Conservation (phyloP, 805 yeast genomes). For the Zygoascus bituminiphila region DNA sequence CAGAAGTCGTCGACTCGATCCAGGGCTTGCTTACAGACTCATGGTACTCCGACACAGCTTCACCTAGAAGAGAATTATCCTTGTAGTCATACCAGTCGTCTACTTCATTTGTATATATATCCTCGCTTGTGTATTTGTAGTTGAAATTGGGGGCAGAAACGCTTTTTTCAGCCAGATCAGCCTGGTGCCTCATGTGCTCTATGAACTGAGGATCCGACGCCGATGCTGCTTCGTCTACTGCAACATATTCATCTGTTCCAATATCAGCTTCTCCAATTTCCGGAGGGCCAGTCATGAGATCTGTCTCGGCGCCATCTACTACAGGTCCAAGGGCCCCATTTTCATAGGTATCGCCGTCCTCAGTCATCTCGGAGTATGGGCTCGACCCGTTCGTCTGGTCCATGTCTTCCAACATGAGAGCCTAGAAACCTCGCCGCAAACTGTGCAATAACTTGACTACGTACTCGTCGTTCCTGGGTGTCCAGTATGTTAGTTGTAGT, state of each 20-base stretch:
- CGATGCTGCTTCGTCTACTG: slow-evolving; percentile 16
- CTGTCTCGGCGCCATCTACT: not conserved
- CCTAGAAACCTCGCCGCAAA: too few species aligned
- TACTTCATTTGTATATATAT: slow-evolving; percentile 34
- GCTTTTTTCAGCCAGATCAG: slow-evolving; percentile 6
- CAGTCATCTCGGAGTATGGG: too few species aligned
- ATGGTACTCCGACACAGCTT: slow-evolving; percentile 10
- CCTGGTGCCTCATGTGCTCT: slow-evolving; percentile 15
- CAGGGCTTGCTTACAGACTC: not conserved
- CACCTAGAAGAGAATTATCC: slow-evolving; percentile 16
- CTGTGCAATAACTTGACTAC: too few species aligned
- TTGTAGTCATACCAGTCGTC: slow-evolving; percentile 39
- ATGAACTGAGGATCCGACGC: slow-evolving; percentile 13
- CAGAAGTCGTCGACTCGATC: not conserved
- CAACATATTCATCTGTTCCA: slow-evolving; percentile 15
- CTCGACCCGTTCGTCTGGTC: too few species aligned
- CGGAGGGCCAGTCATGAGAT: not conserved
- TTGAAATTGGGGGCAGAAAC: slow-evolving; percentile 36
- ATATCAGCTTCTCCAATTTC: not conserved
- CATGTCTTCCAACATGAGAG: too few species aligned
- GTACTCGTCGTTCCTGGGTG: too few species aligned
- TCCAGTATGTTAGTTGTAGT: too few species aligned
- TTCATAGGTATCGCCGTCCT: not conserved
- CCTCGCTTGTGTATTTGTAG: slow-evolving; percentile 35
- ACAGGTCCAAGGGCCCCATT: not conserved